These are phyloP conservation scores for Boletus huronensis DNA, from an alignment of 768 basidiomycete genomes.

Conservation along the genomic window DNA sequence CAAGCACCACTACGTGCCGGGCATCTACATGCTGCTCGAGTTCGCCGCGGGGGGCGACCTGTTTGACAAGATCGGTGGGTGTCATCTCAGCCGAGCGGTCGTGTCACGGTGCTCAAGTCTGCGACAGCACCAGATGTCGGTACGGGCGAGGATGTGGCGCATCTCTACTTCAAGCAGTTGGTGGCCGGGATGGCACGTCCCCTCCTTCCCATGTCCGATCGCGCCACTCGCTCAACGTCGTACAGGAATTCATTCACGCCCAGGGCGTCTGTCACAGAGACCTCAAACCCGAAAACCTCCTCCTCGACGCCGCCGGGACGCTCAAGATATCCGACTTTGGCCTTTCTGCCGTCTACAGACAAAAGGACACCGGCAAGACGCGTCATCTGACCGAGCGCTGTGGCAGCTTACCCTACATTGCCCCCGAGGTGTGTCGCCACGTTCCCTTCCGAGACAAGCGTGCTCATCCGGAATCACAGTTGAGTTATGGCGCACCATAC, in stretches of 20 bases:
- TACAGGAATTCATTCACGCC: constrained; percentile 75
- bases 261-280: constrained; percentile 96
- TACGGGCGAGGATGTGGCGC: constrained; percentile 80
- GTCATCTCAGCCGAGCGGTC: background rate
- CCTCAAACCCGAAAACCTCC: constrained; percentile 93
- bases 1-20: constrained; percentile 60
- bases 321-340: constrained; percentile 97
- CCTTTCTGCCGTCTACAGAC: constrained; percentile 82
- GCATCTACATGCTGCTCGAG: constrained; percentile 90
- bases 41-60: constrained; percentile 91
- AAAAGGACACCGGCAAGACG: constrained; percentile 77
- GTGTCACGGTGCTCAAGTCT: background rate
- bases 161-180: constrained; percentile 86
- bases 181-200: constrained; percentile 71
- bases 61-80: constrained; percentile 96
- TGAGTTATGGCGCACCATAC: constrained; percentile 67
- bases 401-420: constrained; percentile 91
- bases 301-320: constrained; percentile 77
- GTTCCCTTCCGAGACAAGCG: background rate
- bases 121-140: constrained; percentile 83
- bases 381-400: constrained; percentile 77
- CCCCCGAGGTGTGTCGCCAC: constrained; percentile 69
- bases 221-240: background rate
- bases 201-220: background rate
- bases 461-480: constrained; percentile 36